Evolutionary conservation across 2,329 filamentous ascomycete species (phyloP).

Genomic region (Penicillium brevicompactum): DNA sequence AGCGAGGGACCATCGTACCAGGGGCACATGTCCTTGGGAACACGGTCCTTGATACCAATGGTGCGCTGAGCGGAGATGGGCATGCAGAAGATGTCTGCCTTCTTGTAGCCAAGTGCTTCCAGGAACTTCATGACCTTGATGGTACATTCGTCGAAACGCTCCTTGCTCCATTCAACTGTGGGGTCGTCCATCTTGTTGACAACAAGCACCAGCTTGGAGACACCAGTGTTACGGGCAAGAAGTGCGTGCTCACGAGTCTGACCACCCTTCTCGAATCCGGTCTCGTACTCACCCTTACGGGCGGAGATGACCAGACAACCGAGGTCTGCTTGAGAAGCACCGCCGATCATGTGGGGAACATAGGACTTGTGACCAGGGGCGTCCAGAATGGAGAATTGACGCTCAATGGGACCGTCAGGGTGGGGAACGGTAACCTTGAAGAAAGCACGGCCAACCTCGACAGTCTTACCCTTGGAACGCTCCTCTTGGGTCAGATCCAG

Average conservation of each 20-base stretch:
- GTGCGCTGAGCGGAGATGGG: slow-evolving; percentile 89
- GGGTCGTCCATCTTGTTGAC: slow-evolving; percentile 99
- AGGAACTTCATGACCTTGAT: slow-evolving; percentile 85
- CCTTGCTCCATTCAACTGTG: slow-evolving; percentile 94
- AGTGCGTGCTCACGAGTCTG: slow-evolving; percentile 98
- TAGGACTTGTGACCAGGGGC: slow-evolving; percentile 98
- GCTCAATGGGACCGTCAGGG: slow-evolving; percentile 65
- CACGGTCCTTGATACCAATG: slow-evolving; percentile 82
- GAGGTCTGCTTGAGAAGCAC: slow-evolving; percentile 88
- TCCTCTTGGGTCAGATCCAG: slow-evolving; percentile 97
- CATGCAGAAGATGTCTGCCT: slow-evolving; percentile 93
- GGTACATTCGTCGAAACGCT: slow-evolving; percentile 89
- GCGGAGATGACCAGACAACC: slow-evolving; percentile 95
- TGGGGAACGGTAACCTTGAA: slow-evolving; percentile 71
- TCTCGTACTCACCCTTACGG: slow-evolving; percentile 98
- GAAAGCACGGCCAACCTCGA: slow-evolving; percentile 92
- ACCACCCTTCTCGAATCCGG: slow-evolving; percentile 93
- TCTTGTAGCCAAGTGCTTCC: slow-evolving; percentile 93
- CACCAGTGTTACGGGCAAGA: slow-evolving; percentile 96
- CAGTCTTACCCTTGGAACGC: slow-evolving; percentile 93
- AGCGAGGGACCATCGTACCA: slow-evolving; percentile 92
- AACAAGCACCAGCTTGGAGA: slow-evolving; percentile 91
- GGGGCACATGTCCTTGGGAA: slow-evolving; percentile 72
- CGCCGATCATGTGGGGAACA: slow-evolving; percentile 97
- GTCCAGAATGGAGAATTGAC: slow-evolving; percentile 93